These are phyloP conservation scores for Neonectria magnoliae DNA, from an alignment of 2,329 filamentous ascomycete genomes.

Conservation along the genomic window DNA sequence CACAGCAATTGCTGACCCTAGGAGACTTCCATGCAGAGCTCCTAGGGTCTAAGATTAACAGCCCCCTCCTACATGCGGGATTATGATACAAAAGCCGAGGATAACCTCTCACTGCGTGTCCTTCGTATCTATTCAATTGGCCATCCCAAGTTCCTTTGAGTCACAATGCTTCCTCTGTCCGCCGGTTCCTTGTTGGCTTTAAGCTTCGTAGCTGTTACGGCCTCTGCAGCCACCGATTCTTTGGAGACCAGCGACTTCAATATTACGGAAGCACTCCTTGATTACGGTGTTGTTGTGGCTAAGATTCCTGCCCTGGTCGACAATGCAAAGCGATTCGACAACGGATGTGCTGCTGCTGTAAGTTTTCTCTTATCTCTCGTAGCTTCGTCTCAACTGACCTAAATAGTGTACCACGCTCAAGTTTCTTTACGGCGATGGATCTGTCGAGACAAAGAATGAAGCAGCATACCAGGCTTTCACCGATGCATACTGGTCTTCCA, in stretches of 20 bases:
- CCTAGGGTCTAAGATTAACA: no score
- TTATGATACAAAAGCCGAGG: no score
- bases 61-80: no score
- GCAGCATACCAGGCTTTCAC: constrained; percentile 13
- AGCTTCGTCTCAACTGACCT: background rate
- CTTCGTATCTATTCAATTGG: no score
- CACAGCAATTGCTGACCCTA: no score
- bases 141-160: background rate
- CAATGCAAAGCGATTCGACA: background rate
- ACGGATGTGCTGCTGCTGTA: constrained; percentile 18
- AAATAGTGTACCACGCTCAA: constrained; percentile 24
- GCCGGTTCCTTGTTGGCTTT: background rate
- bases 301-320: constrained; percentile 8
- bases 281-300: constrained; percentile 19
- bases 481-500: constrained; percentile 21
- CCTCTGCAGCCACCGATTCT: background rate
- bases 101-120: no score
- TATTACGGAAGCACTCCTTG: constrained; percentile 25
- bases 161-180: constrained; percentile 12
- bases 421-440: constrained; percentile 24
- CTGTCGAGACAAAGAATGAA: constrained; percentile 18
- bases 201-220: background rate
- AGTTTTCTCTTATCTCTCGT: no score
- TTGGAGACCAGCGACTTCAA: constrained; percentile 21
- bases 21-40: no score